Percentiles rank a stretch among this genome's conserved stretches.
These are phyloP conservation scores for Chloranthus sessilifolius DNA, from an alignment of 164 flowering plant genomes.

Conservation along the genomic window DNA sequence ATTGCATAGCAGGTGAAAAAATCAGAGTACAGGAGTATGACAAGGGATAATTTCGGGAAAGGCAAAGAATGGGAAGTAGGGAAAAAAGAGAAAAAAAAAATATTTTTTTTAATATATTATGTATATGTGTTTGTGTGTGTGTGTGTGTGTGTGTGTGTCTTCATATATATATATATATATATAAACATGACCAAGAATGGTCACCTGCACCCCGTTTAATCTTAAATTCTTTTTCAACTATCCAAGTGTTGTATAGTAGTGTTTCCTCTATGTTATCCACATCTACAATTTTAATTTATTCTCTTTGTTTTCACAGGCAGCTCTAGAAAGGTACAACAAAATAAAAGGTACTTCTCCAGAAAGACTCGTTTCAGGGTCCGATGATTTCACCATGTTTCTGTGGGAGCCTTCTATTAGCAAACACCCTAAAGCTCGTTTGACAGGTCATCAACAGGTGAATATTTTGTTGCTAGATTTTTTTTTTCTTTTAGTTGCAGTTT, in stretches of 20 bases:
- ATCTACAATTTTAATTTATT: neutral
- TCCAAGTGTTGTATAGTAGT: neutral
- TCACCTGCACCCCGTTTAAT: no score
- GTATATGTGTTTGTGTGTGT: no score
- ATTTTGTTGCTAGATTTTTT: neutral
- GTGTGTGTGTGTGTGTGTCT: no score
- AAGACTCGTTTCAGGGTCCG: conserved; percentile 96
- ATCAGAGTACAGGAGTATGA: no score
- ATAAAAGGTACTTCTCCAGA: conserved; percentile 91
- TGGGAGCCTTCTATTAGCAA: conserved; percentile 94
- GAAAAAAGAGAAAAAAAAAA: no score
- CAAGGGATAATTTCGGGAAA: no score
- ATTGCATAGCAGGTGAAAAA: no score
- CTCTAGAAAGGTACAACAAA: conserved; percentile 79
- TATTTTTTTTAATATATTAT: no score
- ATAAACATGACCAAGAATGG: no score
- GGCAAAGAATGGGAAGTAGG: no score
- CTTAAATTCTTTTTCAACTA: neutral
- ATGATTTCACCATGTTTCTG: conserved; percentile 93
- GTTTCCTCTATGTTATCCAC: no score
- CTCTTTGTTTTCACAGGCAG: conserved; percentile 42
- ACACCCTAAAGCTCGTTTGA: conserved; percentile 83
- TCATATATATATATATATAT: no score
- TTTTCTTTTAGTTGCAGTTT: neutral
- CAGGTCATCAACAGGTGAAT: conserved; percentile 95